Percentiles rank a stretch among this genome's conserved stretches.
phyloP scores from a whole-genome alignment of 225 moss, liverwort and hornwort genomes.

The Marchantia polymorpha region DNA sequence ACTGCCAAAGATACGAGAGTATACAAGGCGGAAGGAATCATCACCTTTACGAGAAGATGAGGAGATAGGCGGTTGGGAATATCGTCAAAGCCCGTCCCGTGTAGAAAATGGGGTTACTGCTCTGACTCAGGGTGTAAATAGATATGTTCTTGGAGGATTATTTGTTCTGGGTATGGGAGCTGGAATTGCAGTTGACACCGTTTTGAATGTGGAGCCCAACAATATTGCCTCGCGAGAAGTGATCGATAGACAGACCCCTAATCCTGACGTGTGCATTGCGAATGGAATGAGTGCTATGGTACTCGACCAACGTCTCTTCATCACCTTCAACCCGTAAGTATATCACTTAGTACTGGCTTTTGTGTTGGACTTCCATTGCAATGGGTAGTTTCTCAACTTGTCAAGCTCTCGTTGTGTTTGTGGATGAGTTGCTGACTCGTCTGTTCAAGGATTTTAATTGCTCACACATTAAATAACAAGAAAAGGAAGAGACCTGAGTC shows the following conservation, averaged over 20 bases:
- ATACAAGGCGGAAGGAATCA: slow-evolving; percentile 30
- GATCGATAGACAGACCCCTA: slow-evolving; percentile 94
- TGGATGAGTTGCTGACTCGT: neutral
- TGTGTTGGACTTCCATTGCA: neutral
- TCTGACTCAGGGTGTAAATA: slow-evolving; percentile 45
- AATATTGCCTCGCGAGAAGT: slow-evolving; percentile 95
- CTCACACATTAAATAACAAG: neutral
- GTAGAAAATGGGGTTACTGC: neutral
- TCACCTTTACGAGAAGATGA: slow-evolving; percentile 20
- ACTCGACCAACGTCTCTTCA: slow-evolving; percentile 91
- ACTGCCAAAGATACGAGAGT: slow-evolving; percentile 32
- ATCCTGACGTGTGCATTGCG: slow-evolving; percentile 92
- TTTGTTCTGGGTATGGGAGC: slow-evolving; percentile 88
- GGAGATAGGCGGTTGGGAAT: slow-evolving; percentile 11
- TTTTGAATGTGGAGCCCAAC: slow-evolving; percentile 82
- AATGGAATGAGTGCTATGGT: slow-evolving; percentile 99
- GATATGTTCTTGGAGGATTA: slow-evolving; percentile 72
- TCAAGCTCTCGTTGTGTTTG: neutral
- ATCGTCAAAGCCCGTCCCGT: slow-evolving; percentile 2
- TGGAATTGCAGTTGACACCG: slow-evolving; percentile 83
- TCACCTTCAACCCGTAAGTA: slow-evolving; percentile 94
- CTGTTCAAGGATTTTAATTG: neutral
- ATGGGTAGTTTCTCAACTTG: neutral
- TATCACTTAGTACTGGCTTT: neutral
- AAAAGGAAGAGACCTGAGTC: neutral